Conservation (phyloP, 75 land plant genomes). For the Cupressus sempervirens region DNA sequence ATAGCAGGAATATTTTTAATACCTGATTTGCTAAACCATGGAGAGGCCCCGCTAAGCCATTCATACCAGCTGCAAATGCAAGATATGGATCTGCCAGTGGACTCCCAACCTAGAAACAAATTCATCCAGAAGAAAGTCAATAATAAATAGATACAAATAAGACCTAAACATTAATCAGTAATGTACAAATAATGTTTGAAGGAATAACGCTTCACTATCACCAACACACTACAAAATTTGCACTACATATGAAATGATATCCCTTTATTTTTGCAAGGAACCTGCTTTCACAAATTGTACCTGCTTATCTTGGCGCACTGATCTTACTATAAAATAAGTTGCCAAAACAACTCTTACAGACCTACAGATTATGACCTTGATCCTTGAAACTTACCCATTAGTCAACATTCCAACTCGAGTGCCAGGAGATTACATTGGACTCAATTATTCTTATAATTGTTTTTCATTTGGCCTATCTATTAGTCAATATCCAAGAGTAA, state of each 20-base stretch:
- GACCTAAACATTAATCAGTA: not conserved
- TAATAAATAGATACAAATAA: not conserved
- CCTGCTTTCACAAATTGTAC: not conserved
- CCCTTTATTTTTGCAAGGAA: not conserved
- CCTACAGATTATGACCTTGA: not conserved
- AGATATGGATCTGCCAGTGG: conserved; percentile 98
- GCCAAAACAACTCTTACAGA: not conserved
- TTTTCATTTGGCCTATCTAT: not conserved
- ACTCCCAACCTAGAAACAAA: conserved; percentile 80
- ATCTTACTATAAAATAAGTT: not conserved
- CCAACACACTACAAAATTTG: not conserved
- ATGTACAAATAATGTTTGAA: not conserved
- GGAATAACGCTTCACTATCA: not conserved
- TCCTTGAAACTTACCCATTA: not conserved
- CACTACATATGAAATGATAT: not conserved
- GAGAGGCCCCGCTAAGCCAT: conserved; percentile 97
- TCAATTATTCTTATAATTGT: not conserved
- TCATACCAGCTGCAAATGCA: conserved; percentile 93
- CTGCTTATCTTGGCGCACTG: not conserved
- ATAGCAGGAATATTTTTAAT: not conserved
- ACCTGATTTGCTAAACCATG: conserved; percentile 99
- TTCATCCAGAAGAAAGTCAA: not conserved
- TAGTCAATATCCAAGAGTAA: not conserved
- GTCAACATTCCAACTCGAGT: not conserved
- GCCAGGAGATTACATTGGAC: not conserved